These are phyloP conservation scores for Arachis monticola DNA, from an alignment of 331 rosid species.

Conservation along the genomic window DNA sequence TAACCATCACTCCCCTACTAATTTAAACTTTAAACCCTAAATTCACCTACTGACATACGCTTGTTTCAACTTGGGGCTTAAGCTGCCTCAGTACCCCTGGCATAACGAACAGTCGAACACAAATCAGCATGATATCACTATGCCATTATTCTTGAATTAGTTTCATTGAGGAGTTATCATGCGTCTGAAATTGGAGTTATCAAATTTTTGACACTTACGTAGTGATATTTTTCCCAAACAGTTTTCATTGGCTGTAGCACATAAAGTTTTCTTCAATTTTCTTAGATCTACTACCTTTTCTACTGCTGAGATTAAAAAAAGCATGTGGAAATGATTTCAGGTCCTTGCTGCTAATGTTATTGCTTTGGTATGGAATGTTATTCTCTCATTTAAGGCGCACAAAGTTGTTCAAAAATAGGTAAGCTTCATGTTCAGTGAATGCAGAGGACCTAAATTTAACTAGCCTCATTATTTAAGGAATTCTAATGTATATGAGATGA, in stretches of 20 bases:
- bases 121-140: neutral
- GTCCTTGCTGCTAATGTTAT: conserved; percentile 91
- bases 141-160: conserved; percentile 20
- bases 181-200: too few relatives aligned
- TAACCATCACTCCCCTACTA: too few relatives aligned
- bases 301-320: neutral
- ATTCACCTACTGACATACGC: too few relatives aligned
- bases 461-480: conserved; percentile 14
- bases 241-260: neutral
- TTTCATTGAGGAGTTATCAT: neutral
- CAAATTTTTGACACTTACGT: too few relatives aligned
- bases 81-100: too few relatives aligned
- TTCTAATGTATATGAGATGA: conserved; percentile 12
- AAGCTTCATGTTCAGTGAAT: conserved; percentile 30
- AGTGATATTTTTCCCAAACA: too few relatives aligned
- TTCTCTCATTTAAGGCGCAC: conserved; percentile 94
- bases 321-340: conserved; percentile 50
- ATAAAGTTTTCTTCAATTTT: conserved; percentile 12
- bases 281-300: conserved; percentile 31
- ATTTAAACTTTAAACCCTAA: too few relatives aligned
- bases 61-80: too few relatives aligned
- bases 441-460: conserved; percentile 15
- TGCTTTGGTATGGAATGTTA: conserved; percentile 88
- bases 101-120: too few relatives aligned
- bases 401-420: conserved; percentile 70